A percentile compares a stretch with the other conserved stretches of the same genome.
Conservation (phyloP, 2,329 filamentous ascomycete genomes). For the Myriosclerotinia duriaeana region DNA sequence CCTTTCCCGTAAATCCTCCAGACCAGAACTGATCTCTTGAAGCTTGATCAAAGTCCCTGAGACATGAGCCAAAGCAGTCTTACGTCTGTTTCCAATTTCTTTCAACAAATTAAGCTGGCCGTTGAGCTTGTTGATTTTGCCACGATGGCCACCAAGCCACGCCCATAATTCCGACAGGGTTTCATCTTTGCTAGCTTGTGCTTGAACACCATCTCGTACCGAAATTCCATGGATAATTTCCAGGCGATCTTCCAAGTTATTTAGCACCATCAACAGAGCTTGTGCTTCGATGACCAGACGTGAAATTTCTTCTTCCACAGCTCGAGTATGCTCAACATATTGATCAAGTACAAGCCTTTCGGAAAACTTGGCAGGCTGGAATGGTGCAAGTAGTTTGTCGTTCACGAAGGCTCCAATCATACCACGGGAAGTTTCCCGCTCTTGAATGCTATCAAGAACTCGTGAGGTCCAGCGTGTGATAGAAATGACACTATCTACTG, state of each 20-base stretch:
- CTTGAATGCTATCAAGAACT: slow-evolving; percentile 40
- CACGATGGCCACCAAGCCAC: slow-evolving; percentile 67
- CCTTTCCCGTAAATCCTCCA: slow-evolving; percentile 70
- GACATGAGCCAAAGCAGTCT: slow-evolving; percentile 67
- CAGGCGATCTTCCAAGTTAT: slow-evolving; percentile 67
- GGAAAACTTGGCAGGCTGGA: slow-evolving; percentile 59
- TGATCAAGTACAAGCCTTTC: slow-evolving; percentile 67
- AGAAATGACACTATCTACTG: slow-evolving; percentile 71
- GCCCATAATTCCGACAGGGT: slow-evolving; percentile 72
- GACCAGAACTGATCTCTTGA: slow-evolving; percentile 66
- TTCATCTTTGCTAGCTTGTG: slow-evolving; percentile 60
- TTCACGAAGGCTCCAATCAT: slow-evolving; percentile 46
- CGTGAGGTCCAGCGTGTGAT: slow-evolving; percentile 75
- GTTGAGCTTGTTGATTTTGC: slow-evolving; percentile 59
- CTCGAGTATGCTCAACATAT: slow-evolving; percentile 70
- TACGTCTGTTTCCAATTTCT: slow-evolving; percentile 65
- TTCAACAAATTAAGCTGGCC: slow-evolving; percentile 63
- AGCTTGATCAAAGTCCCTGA: slow-evolving; percentile 68
- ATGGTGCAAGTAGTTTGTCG: slow-evolving; percentile 55
- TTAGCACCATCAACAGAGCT: slow-evolving; percentile 63
- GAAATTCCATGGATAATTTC: slow-evolving; percentile 68
- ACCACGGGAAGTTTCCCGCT: slow-evolving; percentile 35
- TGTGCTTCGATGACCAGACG: slow-evolving; percentile 69
- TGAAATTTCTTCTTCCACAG: slow-evolving; percentile 68
- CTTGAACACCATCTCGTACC: slow-evolving; percentile 59